Evolutionary conservation across 2,329 filamentous ascomycete species (phyloP).

Genomic region (Paecilomyces niveus): DNA sequence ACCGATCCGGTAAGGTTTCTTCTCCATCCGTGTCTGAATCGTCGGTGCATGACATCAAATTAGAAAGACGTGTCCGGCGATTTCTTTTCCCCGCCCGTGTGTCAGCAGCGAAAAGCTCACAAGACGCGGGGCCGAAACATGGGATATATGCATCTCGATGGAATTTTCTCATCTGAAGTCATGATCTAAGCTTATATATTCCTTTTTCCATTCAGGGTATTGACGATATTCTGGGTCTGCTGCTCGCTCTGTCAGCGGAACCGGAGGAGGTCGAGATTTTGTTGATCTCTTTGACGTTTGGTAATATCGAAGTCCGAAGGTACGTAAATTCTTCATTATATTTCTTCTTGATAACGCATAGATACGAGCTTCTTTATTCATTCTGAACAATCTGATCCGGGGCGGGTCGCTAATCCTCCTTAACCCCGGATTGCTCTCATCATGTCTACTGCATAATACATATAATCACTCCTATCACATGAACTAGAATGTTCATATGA

Average conservation of each 20-base stretch:
- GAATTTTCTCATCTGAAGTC: background rate
- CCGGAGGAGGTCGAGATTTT: slow-evolving; percentile 79
- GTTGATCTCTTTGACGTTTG: slow-evolving; percentile 84
- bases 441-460: too few relatives aligned
- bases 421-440: too few relatives aligned
- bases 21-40: background rate
- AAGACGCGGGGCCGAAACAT: background rate
- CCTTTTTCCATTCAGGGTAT: slow-evolving; percentile 49
- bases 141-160: background rate
- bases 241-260: slow-evolving; percentile 75
- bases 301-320: slow-evolving; percentile 84
- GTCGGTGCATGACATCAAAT: background rate
- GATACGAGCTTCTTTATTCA: too few relatives aligned
- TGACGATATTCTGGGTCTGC: slow-evolving; percentile 83
- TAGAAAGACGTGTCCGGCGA: background rate
- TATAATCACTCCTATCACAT: background rate
- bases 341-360: background rate
- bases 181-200: background rate
- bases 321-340: slow-evolving; percentile 29
- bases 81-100: background rate
- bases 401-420: background rate
- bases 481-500: background rate
- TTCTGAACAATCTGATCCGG: slow-evolving; percentile 1
- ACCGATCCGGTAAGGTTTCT: slow-evolving; percentile 68
- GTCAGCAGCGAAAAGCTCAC: background rate